phyloP scores from a whole-genome alignment of 108 stramenopile species.

The Cyclotella choctawhatcheeana region DNA sequence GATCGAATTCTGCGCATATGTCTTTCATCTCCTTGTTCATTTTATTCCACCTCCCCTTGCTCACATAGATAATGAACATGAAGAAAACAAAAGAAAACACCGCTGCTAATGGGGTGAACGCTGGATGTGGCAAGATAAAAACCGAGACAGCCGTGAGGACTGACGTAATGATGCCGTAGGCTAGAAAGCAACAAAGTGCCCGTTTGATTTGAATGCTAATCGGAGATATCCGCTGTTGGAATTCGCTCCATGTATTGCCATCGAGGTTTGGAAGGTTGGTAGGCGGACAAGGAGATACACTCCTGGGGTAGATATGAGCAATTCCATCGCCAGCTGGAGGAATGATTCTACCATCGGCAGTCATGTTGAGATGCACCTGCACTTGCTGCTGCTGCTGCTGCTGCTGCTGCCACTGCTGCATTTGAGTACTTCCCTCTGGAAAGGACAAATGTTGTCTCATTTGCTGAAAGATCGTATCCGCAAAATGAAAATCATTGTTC shows the following conservation, averaged over 20 bases:
- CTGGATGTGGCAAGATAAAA: no score
- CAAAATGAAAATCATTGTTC: no score
- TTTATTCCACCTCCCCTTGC: background rate
- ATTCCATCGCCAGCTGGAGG: background rate
- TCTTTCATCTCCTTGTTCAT: background rate
- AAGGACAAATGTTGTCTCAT: background rate
- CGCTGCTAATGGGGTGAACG: no score
- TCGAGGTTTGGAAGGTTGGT: background rate
- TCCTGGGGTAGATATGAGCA: background rate
- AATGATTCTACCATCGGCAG: constrained; percentile 5
- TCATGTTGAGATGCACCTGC: background rate
- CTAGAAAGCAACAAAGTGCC: background rate
- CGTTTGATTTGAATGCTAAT: background rate
- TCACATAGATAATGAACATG: background rate
- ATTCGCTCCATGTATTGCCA: background rate
- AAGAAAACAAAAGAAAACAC: background rate
- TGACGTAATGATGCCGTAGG: background rate
- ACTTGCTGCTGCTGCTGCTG: background rate
- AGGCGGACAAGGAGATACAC: background rate
- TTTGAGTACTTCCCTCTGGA: background rate
- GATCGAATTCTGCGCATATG: background rate
- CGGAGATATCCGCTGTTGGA: background rate
- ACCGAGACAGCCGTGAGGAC: no score
- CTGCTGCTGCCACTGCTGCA: background rate
- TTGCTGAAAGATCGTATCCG: no score